Evolutionary conservation across 495 filamentous ascomycete species (phyloP), one percentile per base, ranked within the genome.

Genomic region (Penicillium crystallinum): DNA sequence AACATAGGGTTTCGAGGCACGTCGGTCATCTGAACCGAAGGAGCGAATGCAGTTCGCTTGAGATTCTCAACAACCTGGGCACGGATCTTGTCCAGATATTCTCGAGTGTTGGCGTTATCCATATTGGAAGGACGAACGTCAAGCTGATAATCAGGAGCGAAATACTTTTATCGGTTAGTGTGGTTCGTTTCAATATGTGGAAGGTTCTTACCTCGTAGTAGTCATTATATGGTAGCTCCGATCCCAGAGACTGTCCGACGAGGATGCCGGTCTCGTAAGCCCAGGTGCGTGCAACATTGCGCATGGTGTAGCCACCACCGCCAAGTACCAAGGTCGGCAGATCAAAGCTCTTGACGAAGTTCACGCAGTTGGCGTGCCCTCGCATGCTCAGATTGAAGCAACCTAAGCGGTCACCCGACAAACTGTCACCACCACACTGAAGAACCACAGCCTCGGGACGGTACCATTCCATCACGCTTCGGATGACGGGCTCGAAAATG

Each of bases 351-450:
- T 95, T 95, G 33, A 99, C 89, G 58, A 85, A 99, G 49, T 87
- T 89, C 35, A 99, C 93, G 63, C 93, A 99, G 72, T 97, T 99
- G 35, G 95, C 93, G 56, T 99, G 93, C 5, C 93, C 93, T 41
- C 83, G 78, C 93, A 99, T 97, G 67, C 90, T 97, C 15, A 99
- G 77, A 62, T 99, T 99, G 71, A 99, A 99, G 70, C 93, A 97
- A 29, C 93, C 93, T 18, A 99, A 75, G 35, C 95, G 83, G 72
- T 99, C 93, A 18, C 93, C 93, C 2, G 90, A 96, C 34, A 99
- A 73, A 68, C 87, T 92, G 68, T 99, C 93, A 33, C 95, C 92
- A 50, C 93, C 93, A 61, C 93, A 99, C 70, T 99, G 93, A 14
- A 99, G 80, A 17, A 99, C 93, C 4, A 99, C 88, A 12, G 95